Evolutionary conservation across 345 rosid genomes (phyloP), one percentile per base, ranked within the genome.

Genomic region (Punica granatum): DNA sequence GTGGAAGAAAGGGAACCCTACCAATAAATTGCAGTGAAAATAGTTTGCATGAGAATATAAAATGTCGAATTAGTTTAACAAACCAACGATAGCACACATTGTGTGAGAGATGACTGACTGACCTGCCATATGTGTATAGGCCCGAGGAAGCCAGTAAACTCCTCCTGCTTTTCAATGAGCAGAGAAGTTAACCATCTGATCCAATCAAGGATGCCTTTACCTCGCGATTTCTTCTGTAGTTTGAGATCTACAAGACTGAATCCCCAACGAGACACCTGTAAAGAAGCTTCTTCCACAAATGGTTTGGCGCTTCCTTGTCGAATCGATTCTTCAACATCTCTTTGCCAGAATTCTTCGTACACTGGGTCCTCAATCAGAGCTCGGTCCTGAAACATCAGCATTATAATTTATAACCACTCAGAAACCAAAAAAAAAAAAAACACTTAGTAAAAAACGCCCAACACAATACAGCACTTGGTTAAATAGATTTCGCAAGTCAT

Each of bases 101-200:
- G 19, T 15, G 26, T 8, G 48, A 15, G 9, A 42, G 49, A 54
- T 41, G 53, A 64, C 41, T 59, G n/a, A 74, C 70, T 67, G 46
- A 85, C 92, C 88, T 88, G 93, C 90, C 90, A 88, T 59, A 88
- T 79, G 63, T 88, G 90, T 68, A 83, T 85, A 26, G 93, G 93
- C 33, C 93, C 90, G 18, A 88, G 77, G 60, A 80, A 88, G 64
- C 93, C 90, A n/a, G 81, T 78, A 64, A 67, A 82, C 68, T 84
- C 87, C 64, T 81, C 87, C 69, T 62, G 65, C 19, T 48, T 74
- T 66, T 76, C 70, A 53, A 41, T 65, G 15, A 83, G 71, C 60
- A 88, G 58, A 65, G 54, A 68, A 72, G 69, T 80, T 46, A 85
- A 67, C 78, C 75, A 75, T 49, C 64, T 76, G 30, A 88, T 70